Base-by-base conservation (phyloP, 768 basidiomycete species). In the Megacollybia marginata region DNA sequence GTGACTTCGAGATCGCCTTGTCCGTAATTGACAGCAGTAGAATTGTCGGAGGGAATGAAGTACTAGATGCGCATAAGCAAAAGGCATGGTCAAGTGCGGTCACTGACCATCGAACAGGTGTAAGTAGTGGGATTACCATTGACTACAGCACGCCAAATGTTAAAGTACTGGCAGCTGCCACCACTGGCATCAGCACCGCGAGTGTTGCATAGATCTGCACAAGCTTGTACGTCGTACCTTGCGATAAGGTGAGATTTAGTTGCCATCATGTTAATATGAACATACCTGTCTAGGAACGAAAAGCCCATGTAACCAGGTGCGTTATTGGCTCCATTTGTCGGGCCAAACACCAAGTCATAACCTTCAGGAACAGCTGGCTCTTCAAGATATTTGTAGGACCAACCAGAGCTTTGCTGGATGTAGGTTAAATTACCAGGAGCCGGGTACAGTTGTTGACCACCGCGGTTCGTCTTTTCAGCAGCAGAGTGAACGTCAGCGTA, bases 291-390 rank as follows among this genome's bases (percentile, higher is more conserved):
- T 16, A 76, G 60, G 62, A 75, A 75, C 10, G 67, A 71, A 50
- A 73, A 78, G 50, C 74, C 74, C 74, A 75, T 75, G 57, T 76
- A 78, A 1, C 69, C 70, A 7, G 67, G 67, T 10, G 73, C 73
- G 49, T 71, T 73, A 55, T 74, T 78, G 5, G 76, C 74, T 16
- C 72, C 74, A 47, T 64, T 62, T 1, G 65, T 28, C 10, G 75
- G 74, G 9, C 71, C 74, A 56, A 71, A 73, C 38, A 73, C 70
- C 6, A 69, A 61, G 15, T 72, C 68, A 50, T 76, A 78, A 7
- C 74, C 74, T 2, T 66, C 67, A 9, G 74, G 76, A 9, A 54
- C 55, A 33, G 56, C 51, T 4, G 75, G 74, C 38, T 73, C 69
- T 12, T 61, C 61, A 16, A 73, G 62, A 45, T 62, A 57, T 46